Percentiles rank a stretch among this genome's conserved stretches.
Evolutionary conservation across 129 eudicot species (phyloP).

Genomic region (Artemisia tridentata): DNA sequence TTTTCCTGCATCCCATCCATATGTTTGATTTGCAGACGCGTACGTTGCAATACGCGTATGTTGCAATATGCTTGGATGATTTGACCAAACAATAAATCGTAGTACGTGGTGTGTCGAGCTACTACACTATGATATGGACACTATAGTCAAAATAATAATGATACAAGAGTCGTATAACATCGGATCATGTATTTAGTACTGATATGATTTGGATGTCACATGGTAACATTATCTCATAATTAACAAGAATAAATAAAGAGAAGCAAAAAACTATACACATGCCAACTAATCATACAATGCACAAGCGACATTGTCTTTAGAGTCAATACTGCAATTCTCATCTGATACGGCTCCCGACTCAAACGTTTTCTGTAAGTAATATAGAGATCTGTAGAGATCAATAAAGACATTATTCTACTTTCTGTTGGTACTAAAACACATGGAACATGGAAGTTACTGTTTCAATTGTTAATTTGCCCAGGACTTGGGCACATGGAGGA

Average conservation of each 20-base stretch:
- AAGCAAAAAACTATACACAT: slow-evolving; percentile 2
- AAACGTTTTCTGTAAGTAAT: background rate
- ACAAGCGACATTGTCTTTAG: background rate
- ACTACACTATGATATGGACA: background rate
- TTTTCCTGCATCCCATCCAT: slow-evolving; percentile 4
- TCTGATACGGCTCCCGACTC: background rate
- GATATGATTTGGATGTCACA: slow-evolving; percentile 4
- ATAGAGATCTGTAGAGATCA: background rate
- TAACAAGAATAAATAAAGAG: background rate
- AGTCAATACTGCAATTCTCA: background rate
- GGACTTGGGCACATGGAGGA: slow-evolving; percentile 8
- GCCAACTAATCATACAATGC: slow-evolving; percentile 6
- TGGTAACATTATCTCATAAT: background rate
- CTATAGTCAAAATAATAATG: background rate
- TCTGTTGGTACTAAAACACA: background rate
- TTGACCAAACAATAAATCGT: background rate
- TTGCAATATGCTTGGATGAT: background rate
- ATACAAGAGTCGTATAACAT: background rate
- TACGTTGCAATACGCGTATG: background rate
- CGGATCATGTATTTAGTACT: background rate
- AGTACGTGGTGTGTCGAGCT: background rate
- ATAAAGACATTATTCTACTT: slow-evolving; percentile 8
- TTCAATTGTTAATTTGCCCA: background rate
- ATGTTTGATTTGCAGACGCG: background rate
- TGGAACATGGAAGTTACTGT: too few relatives aligned